These are phyloP conservation scores for Cicer judaicum DNA, from an alignment of 306 rosid genomes.

Conservation along the genomic window DNA sequence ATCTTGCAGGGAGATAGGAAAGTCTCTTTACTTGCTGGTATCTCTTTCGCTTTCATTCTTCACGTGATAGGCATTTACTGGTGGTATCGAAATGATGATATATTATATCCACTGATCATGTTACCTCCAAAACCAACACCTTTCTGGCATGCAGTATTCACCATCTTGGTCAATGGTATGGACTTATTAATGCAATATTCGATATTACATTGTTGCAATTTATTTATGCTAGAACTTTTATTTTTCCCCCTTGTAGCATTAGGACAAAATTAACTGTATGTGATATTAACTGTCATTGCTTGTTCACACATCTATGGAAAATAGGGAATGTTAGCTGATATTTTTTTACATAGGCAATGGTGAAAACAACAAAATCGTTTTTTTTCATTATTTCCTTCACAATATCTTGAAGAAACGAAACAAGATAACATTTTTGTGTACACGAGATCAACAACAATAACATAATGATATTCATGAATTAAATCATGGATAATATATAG, in stretches of 20 bases:
- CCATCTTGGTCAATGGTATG: conserved; percentile 90
- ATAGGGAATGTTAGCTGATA: conserved; percentile 18
- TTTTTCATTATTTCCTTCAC: conserved; percentile 1
- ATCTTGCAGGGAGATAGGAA: conserved; percentile 87
- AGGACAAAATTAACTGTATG: background rate
- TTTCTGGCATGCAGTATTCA: conserved; percentile 90
- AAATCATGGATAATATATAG: background rate
- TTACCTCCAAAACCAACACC: conserved; percentile 81
- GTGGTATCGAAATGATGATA: conserved; percentile 85
- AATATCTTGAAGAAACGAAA: background rate
- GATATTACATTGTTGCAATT: background rate
- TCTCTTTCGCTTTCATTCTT: conserved; percentile 63
- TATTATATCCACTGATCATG: conserved; percentile 76
- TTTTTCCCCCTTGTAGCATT: background rate
- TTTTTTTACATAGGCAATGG: background rate
- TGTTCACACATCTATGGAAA: background rate
- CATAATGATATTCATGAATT: background rate
- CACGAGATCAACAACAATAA: background rate
- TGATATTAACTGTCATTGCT: conserved; percentile 8
- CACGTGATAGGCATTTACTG: conserved; percentile 81
- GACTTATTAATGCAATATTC: background rate
- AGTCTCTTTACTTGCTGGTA: conserved; percentile 61
- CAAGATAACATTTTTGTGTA: background rate
- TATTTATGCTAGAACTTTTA: conserved; percentile 23
- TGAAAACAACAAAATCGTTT: background rate